Base-by-base conservation (phyloP, 2,329 filamentous ascomycete genomes). In the Pyricularia sp. region DNA sequence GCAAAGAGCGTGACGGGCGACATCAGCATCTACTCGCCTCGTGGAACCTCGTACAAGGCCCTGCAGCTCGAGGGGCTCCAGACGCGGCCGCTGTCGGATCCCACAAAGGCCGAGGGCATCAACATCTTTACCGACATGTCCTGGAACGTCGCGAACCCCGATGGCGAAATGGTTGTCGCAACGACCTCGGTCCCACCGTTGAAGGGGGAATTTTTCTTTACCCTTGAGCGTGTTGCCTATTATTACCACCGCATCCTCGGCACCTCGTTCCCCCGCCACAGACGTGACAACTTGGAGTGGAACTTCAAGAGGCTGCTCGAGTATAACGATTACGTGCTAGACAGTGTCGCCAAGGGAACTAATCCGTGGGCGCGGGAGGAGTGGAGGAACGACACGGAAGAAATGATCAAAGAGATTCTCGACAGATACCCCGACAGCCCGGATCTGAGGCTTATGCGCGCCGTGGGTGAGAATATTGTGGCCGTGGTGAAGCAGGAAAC, bases 361-460 rank as follows among this genome's bases (percentile, higher is more conserved):
- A 25, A 63, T 17, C 20, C 28, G 6, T 26, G 42, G 20, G 63
- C 63, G 28, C 63, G 31, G n/a, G 63, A 1, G 30, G 63, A 31
- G 63, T 65, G 63, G 63, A 36, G 14, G 14, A 65, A 65, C 30
- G 63, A 65, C 14, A 23, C 30, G n/a, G 3, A 31, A 30, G 63
- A 65, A 11, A 36, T 11, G 10, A 36, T 65, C 63, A 23, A 4
- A 3, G 63, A 65, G 28, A 61, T 61, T 10, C 9, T 61, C 1
- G 58, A 61, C 58, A 61, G 6, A 14, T 61, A 61, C 58, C 58
- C 58, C n/a, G 11, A 65, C 63, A n/a, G 63, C 63, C 11, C 31
- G 6, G 71, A 72, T 65, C 63, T 72, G 68, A 64, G 69, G 59
- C 64, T 72, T 17, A 42, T 69, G 14, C 64, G 36, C 31, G 68